These are phyloP conservation scores for Chytriomyces confervae DNA, from an alignment of 192 early-diverging fungal species.

Conservation along the genomic window DNA sequence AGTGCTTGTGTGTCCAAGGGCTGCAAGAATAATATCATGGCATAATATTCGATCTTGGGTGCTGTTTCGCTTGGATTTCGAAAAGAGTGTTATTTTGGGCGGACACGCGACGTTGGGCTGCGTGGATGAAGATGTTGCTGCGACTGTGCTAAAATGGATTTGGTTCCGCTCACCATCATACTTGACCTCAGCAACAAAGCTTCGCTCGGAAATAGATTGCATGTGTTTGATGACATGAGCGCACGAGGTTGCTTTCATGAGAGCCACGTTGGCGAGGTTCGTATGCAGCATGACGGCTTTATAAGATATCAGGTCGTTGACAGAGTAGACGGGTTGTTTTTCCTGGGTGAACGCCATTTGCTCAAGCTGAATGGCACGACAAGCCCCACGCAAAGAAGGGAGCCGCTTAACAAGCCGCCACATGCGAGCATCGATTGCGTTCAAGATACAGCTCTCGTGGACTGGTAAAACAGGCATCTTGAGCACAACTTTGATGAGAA, in stretches of 20 bases:
- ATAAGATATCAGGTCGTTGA: not conserved
- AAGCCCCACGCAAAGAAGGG: conserved; percentile 13
- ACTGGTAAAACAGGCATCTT: conserved; percentile 12
- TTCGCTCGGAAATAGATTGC: conserved; percentile 3
- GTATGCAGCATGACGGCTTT: not conserved
- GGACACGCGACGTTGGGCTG: not conserved
- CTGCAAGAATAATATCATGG: conserved; percentile 24
- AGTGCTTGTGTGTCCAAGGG: not conserved
- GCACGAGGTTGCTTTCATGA: conserved; percentile 27
- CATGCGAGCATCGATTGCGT: not conserved
- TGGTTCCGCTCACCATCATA: conserved; percentile 33
- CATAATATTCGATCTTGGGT: conserved; percentile 21
- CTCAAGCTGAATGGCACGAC: conserved; percentile 12
- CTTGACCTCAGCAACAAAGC: conserved; percentile 29
- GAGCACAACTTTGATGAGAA: conserved; percentile 15
- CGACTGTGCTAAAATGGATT: conserved; percentile 10
- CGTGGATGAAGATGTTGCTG: not conserved
- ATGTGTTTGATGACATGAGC: conserved; percentile 27
- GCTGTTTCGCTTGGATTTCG: conserved; percentile 30
- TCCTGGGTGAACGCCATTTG: not conserved
- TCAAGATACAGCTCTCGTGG: conserved; percentile 12
- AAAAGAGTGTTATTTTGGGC: conserved; percentile 14
- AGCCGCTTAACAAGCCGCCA: conserved; percentile 16
- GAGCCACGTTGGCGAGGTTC: conserved; percentile 27
- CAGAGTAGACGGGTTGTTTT: not conserved